A percentile compares a stretch with the other conserved stretches of the same genome.
phyloP scores from a whole-genome alignment of 1,284 basidiomycete genomes.

The Mycosarcoma maydis region DNA sequence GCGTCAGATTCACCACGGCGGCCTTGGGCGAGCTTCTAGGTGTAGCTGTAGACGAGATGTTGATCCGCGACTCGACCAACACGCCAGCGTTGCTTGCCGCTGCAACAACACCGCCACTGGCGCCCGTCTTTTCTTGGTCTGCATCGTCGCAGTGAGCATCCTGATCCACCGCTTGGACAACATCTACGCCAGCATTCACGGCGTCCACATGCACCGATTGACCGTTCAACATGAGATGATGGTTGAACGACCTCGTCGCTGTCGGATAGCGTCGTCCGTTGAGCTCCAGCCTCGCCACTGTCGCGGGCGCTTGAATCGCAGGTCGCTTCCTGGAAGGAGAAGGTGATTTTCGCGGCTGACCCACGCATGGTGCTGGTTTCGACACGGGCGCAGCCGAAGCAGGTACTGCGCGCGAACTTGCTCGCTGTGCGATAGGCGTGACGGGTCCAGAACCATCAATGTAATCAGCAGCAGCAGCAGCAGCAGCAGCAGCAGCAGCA shows the following conservation, averaged over 20 bases:
- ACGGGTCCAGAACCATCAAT: slow-evolving; percentile 8
- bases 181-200: background rate
- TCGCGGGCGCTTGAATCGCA: slow-evolving; percentile 39
- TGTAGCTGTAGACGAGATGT: slow-evolving; percentile 14
- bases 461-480: background rate
- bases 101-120: background rate
- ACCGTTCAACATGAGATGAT: slow-evolving; percentile 17
- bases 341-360: slow-evolving; percentile 65
- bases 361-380: slow-evolving; percentile 65
- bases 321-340: slow-evolving; percentile 58
- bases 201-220: slow-evolving; percentile 10
- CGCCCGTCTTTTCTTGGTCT: background rate
- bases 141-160: slow-evolving; percentile 1
- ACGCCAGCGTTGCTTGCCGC: slow-evolving; percentile 6
- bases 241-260: slow-evolving; percentile 16
- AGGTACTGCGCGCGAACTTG: slow-evolving; percentile 3
- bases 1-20: slow-evolving; percentile 13
- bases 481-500: no score
- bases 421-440: slow-evolving; percentile 27
- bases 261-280: slow-evolving; percentile 16
- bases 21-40: slow-evolving; percentile 30
- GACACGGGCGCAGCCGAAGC: slow-evolving; percentile 28
- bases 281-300: slow-evolving; percentile 37
- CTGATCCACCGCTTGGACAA: background rate
- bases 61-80: slow-evolving; percentile 37